Conservation (phyloP, 805 yeast genomes). For the Yamadazyma endophytica region DNA sequence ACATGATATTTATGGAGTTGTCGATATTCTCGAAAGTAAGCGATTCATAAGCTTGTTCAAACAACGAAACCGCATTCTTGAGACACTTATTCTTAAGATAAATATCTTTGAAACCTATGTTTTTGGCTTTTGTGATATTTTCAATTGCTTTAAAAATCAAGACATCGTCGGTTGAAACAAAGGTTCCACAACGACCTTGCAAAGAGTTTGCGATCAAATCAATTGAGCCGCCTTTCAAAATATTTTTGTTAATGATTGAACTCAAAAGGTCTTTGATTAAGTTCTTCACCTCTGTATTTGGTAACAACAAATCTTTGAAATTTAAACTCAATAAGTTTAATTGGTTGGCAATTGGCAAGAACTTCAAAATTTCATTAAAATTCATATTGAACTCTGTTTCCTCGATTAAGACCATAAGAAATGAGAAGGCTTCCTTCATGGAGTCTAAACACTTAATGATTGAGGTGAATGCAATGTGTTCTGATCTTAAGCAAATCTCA, state of each 20-base stretch:
- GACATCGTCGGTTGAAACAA: constrained; percentile 92
- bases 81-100: constrained; percentile 66
- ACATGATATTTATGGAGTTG: constrained; percentile 75
- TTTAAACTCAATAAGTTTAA: constrained; percentile 59
- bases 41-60: constrained; percentile 76
- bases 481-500: constrained; percentile 81
- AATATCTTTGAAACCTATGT: constrained; percentile 63
- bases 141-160: constrained; percentile 92
- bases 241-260: constrained; percentile 83
- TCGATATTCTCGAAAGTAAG: constrained; percentile 74
- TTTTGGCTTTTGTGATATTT: constrained; percentile 81
- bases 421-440: constrained; percentile 87
- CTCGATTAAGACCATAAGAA: constrained; percentile 74
- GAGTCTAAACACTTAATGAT: constrained; percentile 69
- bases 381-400: constrained; percentile 49
- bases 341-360: constrained; percentile 65
- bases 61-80: constrained; percentile 67
- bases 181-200: constrained; percentile 91
- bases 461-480: constrained; percentile 81
- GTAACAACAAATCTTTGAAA: constrained; percentile 75
- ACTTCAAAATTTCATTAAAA: constrained; percentile 66
- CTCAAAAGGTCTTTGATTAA: constrained; percentile 83
- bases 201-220: constrained; percentile 83
- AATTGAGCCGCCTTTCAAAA: constrained; percentile 87
- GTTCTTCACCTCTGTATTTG: constrained; percentile 55